A percentile compares a stretch with the other conserved stretches of the same genome.
phyloP scores from a whole-genome alignment of 2,329 filamentous ascomycete species.

The Arthrobotrys conoides region DNA sequence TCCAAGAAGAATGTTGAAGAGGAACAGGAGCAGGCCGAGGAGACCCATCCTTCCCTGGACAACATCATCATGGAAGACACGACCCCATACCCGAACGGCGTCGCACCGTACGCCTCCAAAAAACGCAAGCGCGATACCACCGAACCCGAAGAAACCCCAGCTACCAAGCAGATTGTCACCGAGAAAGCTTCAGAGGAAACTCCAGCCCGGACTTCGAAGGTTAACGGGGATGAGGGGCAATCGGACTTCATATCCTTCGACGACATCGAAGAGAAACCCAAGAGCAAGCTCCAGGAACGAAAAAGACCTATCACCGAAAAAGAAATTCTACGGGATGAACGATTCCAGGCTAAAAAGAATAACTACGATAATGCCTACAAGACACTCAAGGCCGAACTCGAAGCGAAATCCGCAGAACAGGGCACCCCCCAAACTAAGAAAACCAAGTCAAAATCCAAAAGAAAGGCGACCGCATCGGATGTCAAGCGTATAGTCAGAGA shows the following conservation, averaged over 20 bases:
- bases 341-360: slow-evolving; percentile 15
- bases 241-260: slow-evolving; percentile 49
- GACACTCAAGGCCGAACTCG: slow-evolving; percentile 38
- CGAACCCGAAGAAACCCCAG: slow-evolving; percentile 32
- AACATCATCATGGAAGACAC: slow-evolving; percentile 50
- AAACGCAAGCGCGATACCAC: slow-evolving; percentile 48
- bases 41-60: neutral
- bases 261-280: slow-evolving; percentile 19
- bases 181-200: neutral
- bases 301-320: slow-evolving; percentile 54
- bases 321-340: slow-evolving; percentile 46
- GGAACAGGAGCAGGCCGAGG: neutral
- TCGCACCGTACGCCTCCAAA: slow-evolving; percentile 35
- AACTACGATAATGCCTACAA: slow-evolving; percentile 51
- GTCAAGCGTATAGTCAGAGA: slow-evolving; percentile 47
- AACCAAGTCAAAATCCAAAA: slow-evolving; percentile 18
- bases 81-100: slow-evolving; percentile 35
- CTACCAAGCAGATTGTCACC: neutral
- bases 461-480: slow-evolving; percentile 17
- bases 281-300: slow-evolving; percentile 42
- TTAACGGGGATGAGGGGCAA: slow-evolving; percentile 1
- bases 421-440: slow-evolving; percentile 14
- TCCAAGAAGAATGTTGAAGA: slow-evolving; percentile 24
- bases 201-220: neutral
- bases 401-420: slow-evolving; percentile 33